A percentile compares a stretch with the other conserved stretches of the same genome.
Evolutionary conservation across 2,329 filamentous ascomycete species (phyloP).

Genomic region (Mycosphaerella arachidis): DNA sequence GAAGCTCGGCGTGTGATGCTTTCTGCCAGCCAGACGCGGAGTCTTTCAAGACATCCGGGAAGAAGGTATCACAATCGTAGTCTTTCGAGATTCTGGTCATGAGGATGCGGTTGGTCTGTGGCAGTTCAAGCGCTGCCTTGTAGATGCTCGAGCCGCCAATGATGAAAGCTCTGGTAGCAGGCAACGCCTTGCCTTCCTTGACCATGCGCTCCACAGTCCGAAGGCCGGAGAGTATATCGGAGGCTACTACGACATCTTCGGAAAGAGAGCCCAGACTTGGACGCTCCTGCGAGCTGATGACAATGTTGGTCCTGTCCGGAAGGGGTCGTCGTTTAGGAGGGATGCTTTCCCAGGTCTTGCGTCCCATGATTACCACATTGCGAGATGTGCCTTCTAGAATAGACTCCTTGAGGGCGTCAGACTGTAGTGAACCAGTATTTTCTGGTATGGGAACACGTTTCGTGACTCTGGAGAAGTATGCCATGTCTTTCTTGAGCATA

Average conservation of each 20-base stretch:
- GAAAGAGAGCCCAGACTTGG: slow-evolving; percentile 21
- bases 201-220: slow-evolving; percentile 31
- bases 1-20: slow-evolving; percentile 50
- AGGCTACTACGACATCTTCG: slow-evolving; percentile 53
- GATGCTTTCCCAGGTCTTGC: slow-evolving; percentile 94
- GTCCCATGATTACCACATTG: slow-evolving; percentile 87
- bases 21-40: slow-evolving; percentile 49
- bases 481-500: slow-evolving; percentile 84
- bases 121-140: slow-evolving; percentile 58
- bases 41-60: slow-evolving; percentile 56
- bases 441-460: slow-evolving; percentile 59
- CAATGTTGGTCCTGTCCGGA: slow-evolving; percentile 72
- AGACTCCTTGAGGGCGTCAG: slow-evolving; percentile 20
- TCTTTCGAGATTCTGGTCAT: slow-evolving; percentile 65
- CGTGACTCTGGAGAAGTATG: slow-evolving; percentile 88
- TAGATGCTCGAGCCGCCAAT: slow-evolving; percentile 92
- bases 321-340: slow-evolving; percentile 74
- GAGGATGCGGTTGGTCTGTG: slow-evolving; percentile 59
- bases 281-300: slow-evolving; percentile 57
- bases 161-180: slow-evolving; percentile 65
- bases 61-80: slow-evolving; percentile 73
- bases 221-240: slow-evolving; percentile 28
- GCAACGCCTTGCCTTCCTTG: slow-evolving; percentile 20
- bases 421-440: slow-evolving; percentile 28
- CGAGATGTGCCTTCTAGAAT: slow-evolving; percentile 18